Base-by-base conservation (phyloP, 331 rosid species). In the Cydonia oblonga region DNA sequence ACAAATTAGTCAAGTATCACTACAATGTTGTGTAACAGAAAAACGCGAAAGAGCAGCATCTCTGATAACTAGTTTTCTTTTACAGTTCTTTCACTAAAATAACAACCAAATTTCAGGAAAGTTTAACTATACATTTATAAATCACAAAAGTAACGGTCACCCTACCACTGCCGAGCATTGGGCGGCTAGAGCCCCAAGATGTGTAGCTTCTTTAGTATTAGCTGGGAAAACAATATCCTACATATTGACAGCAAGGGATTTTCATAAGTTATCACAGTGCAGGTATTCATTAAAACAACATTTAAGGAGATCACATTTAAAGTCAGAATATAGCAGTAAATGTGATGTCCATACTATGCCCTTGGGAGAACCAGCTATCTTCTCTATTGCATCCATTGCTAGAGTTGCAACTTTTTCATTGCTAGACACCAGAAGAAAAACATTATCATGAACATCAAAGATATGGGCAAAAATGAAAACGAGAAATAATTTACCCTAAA, bases 81-180 rank as follows among this genome's bases (percentile, higher is more conserved):
- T 57, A 35, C 44, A 66, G 28, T 19, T 57, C 13, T 20, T 38
- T 56, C 13, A 40, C 38, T 25, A 20, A 74, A 53, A 52, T 35
- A 49, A 33, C 4, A 29, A 29, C 9, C 14, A 66, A 38, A 25
- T 40, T 66, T 26, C 57, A 69, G 22, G 70, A 16, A 6, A 75
- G 61, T 9, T 22, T 24, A 33, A 11, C 4, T 61, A 7, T 25
- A 57, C 5, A 13, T 22, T 6, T 23, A 65, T 51, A 42, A 64
- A 13, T 24, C 49, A 56, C 20, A 51, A 76, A 16, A 76, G 75
- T 69, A 71, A 30, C 54, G 22, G 42, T 60, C 57, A 72, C 23
- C 82, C 59, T 91, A 95, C 98, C 96, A 91, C 81, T 18, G 98
- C 87, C 7, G 96, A 89, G 80, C 90, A 85, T 65, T 72, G 78